Base-by-base conservation (phyloP, 345 rosid species). In the Bruguiera gymnorhiza region DNA sequence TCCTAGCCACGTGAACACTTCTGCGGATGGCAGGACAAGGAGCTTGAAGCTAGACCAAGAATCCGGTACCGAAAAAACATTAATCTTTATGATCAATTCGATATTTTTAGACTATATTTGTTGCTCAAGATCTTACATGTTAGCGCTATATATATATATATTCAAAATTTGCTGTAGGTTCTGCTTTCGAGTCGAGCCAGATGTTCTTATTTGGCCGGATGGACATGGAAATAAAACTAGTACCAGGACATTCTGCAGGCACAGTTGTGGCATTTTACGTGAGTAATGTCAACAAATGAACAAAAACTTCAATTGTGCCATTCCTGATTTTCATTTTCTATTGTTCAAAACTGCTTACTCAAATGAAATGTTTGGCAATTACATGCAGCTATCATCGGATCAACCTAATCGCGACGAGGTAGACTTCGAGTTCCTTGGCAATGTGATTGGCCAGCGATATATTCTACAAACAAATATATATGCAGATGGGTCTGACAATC, bases 211-310 rank as follows among this genome's bases (percentile, higher is more conserved):
- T 89, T n/a, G 94, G 98, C 6, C 69, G 71, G 72, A 75, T 91
- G 4, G 92, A 89, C 78, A 85, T 89, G 92, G 77, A 83, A 70
- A 93, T 93, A 39, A 93, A 93, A 77, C 82, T 93, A 46, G 83
- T 91, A n/a, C 83, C 90, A 3, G 94, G 96, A 6, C 57, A 74
- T 73, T 93, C 97, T 55, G 97, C 96, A 50, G 97, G 97, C 72
- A 89, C 91, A 8, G 94, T 93, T 23, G 57, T 89, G 43, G 97
- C 90, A 63, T 91, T 74, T 80, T 93, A 88, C 67, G 98, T 93
- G 79, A 78, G 86, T 43, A 75, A 16, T 62, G 1, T 8, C 19
- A 36, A 51, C 50, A 1, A 11, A 29, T 50, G 46, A 18, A 37
- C 10, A 24, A 43, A 43, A 43, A 43, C 1, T 43, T 43, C 16